Evolutionary conservation across 768 basidiomycete genomes (phyloP).

Genomic region (Phylloporus sp.): DNA sequence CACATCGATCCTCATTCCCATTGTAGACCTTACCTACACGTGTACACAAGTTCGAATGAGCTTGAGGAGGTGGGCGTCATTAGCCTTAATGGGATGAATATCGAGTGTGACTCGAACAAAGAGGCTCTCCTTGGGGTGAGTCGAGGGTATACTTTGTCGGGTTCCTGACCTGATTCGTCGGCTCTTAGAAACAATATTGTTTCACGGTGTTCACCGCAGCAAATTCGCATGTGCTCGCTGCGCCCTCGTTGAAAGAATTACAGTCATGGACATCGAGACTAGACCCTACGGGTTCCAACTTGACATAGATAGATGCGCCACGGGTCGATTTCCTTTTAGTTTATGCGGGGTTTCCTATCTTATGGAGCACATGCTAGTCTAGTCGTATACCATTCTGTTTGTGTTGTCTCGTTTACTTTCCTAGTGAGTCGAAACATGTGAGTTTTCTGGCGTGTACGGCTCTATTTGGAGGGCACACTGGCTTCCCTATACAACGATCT

Average conservation of each 20-base stretch:
- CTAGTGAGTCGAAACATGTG: slow-evolving; percentile 2
- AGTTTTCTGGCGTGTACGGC: background rate
- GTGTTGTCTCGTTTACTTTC: slow-evolving; percentile 1
- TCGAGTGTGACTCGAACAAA: slow-evolving; percentile 83
- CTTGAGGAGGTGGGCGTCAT: slow-evolving; percentile 79
- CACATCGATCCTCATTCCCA: slow-evolving; percentile 7
- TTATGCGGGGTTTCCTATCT: slow-evolving; percentile 4
- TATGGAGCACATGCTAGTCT: slow-evolving; percentile 19
- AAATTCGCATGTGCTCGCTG: slow-evolving; percentile 87
- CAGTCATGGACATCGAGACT: slow-evolving; percentile 80
- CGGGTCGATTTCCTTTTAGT: background rate
- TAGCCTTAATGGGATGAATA: slow-evolving; percentile 77
- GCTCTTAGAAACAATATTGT: slow-evolving; percentile 66
- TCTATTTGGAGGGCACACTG: background rate
- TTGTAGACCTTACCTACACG: slow-evolving; percentile 79
- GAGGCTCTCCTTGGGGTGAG: slow-evolving; percentile 82
- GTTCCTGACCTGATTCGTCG: slow-evolving; percentile 2
- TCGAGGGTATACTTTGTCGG: background rate
- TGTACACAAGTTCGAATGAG: slow-evolving; percentile 83
- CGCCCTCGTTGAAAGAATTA: slow-evolving; percentile 76
- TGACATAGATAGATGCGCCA: slow-evolving; percentile 29
- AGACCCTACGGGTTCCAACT: slow-evolving; percentile 70
- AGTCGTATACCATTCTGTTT: slow-evolving; percentile 27
- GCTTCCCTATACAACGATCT: background rate
- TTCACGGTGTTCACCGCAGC: slow-evolving; percentile 91